A percentile compares a stretch with the other conserved stretches of the same genome.
These are phyloP conservation scores for Elongisporangium undulatum DNA, from an alignment of 352 stramenopile genomes.

Conservation along the genomic window DNA sequence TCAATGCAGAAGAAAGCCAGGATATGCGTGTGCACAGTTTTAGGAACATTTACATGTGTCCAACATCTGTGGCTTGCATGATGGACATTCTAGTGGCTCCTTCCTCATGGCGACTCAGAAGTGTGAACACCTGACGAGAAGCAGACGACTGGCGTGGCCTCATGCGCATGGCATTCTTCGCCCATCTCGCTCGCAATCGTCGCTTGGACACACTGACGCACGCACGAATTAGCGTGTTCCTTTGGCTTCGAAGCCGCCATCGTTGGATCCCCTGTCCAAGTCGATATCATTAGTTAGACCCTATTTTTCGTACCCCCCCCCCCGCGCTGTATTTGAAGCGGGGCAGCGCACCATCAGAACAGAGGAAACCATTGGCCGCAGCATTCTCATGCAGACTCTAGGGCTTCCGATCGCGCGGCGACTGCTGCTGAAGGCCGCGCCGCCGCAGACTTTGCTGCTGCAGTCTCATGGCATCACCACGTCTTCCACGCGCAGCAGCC, in stretches of 20 bases:
- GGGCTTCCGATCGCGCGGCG: neutral
- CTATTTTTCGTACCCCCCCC: too few species aligned
- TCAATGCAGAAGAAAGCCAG: too few species aligned
- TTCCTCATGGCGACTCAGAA: too few species aligned
- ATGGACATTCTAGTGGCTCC: too few species aligned
- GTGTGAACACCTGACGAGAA: too few species aligned
- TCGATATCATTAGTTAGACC: too few species aligned
- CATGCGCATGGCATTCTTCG: neutral
- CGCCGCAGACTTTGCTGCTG: neutral
- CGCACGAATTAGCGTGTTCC: too few species aligned
- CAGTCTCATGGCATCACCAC: neutral
- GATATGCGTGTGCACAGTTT: too few species aligned
- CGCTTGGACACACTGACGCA: neutral
- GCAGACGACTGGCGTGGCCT: too few species aligned
- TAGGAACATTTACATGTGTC: too few species aligned
- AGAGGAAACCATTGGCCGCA: neutral
- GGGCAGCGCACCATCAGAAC: neutral
- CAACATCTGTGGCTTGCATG: too few species aligned
- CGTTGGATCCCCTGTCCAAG: neutral
- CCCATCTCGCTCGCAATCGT: neutral
- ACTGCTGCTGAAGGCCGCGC: neutral
- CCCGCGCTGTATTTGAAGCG: neutral
- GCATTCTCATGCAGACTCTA: neutral
- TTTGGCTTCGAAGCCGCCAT: too few species aligned
- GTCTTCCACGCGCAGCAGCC: slow-evolving; percentile 11